phyloP scores from a whole-genome alignment of 306 rosid genomes.

The Castanea sativa region DNA sequence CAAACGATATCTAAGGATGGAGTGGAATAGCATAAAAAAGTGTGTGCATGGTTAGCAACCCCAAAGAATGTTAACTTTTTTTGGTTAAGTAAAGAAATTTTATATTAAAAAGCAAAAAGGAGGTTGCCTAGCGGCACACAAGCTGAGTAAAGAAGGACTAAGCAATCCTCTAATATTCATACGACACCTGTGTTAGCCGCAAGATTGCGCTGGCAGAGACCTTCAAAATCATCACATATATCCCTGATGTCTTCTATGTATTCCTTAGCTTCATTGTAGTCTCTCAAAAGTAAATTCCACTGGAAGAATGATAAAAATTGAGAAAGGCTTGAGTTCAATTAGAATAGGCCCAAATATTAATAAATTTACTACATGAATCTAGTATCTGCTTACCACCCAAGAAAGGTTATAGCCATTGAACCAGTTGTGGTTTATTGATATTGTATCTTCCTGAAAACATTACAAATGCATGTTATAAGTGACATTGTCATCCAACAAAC shows the following conservation, averaged over 20 bases:
- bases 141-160: not conserved
- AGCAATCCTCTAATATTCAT: not conserved
- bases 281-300: conserved; percentile 83
- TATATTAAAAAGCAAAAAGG: too few relatives aligned
- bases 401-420: conserved; percentile 78
- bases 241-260: conserved; percentile 92
- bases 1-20: not conserved
- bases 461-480: conserved; percentile 11
- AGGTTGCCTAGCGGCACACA: not conserved
- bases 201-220: conserved; percentile 95
- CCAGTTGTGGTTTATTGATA: conserved; percentile 97
- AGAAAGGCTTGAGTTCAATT: conserved; percentile 18
- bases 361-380: not conserved
- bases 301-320: conserved; percentile 31
- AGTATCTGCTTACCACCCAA: conserved; percentile 68
- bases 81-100: too few relatives aligned
- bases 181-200: conserved; percentile 76
- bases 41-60: not conserved
- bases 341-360: not conserved
- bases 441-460: conserved; percentile 84
- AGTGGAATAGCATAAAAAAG: not conserved
- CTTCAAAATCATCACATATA: conserved; percentile 85
- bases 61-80: not conserved
- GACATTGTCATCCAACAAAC: not conserved
- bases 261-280: conserved; percentile 86